These are phyloP conservation scores for Stereocaulon alpinum DNA, from an alignment of 495 filamentous ascomycete species.

Conservation along the genomic window DNA sequence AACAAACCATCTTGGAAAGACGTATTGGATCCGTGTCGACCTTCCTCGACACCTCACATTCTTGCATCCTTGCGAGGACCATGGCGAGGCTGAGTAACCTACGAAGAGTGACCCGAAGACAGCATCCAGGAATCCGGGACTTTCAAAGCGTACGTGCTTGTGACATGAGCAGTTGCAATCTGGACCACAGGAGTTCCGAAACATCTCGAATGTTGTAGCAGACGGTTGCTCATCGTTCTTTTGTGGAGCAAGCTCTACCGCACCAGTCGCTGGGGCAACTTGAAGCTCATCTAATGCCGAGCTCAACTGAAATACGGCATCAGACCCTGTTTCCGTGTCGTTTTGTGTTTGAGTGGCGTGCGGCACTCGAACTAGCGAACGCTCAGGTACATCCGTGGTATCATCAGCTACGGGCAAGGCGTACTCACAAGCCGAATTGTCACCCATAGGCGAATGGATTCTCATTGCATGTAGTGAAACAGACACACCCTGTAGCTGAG, in stretches of 20 bases:
- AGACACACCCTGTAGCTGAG: background rate
- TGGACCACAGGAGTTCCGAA: background rate
- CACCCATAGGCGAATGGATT: background rate
- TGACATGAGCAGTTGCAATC: background rate
- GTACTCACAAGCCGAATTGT: background rate
- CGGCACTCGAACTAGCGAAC: background rate
- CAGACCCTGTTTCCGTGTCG: background rate
- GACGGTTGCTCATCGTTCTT: background rate
- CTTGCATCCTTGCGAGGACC: background rate
- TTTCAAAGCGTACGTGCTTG: background rate
- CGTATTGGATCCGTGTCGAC: background rate
- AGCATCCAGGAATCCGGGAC: background rate
- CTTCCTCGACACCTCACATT: background rate
- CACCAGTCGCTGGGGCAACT: background rate
- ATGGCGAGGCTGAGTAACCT: background rate
- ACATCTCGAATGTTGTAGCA: background rate
- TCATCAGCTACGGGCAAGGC: background rate
- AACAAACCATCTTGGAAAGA: constrained; percentile 9
- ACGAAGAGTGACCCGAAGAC: constrained; percentile 1
- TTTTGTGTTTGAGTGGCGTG: background rate
- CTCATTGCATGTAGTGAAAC: background rate
- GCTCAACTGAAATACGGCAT: too few relatives aligned
- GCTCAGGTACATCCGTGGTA: background rate
- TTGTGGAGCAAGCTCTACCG: background rate
- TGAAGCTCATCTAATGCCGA: background rate